These are phyloP conservation scores for Gaillardinia entomophila DNA, from an alignment of 805 yeast species.

Conservation along the genomic window DNA sequence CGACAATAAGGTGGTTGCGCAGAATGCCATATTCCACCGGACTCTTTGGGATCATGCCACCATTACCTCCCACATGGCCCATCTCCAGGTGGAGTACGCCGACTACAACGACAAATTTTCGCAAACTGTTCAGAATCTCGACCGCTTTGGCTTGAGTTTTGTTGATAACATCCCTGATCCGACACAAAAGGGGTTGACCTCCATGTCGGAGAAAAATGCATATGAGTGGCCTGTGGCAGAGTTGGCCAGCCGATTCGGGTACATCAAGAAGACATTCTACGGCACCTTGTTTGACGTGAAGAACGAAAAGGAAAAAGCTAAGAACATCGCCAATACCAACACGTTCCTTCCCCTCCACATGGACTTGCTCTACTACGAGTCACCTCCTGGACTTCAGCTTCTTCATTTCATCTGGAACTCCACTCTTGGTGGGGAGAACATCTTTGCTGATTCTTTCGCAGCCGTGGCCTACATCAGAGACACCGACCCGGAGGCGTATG, in stretches of 20 bases:
- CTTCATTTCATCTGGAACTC: slow-evolving; percentile 55
- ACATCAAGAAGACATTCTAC: slow-evolving; percentile 64
- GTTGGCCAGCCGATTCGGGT: slow-evolving; percentile 53
- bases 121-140: slow-evolving; percentile 39
- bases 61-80: neutral
- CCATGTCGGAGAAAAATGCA: slow-evolving; percentile 38
- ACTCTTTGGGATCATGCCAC: neutral
- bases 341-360: slow-evolving; percentile 66
- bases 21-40: neutral
- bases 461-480: slow-evolving; percentile 55
- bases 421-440: slow-evolving; percentile 60
- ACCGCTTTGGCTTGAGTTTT: slow-evolving; percentile 52
- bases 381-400: slow-evolving; percentile 76
- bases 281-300: slow-evolving; percentile 68
- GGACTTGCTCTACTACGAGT: slow-evolving; percentile 72
- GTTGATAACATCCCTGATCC: slow-evolving; percentile 49
- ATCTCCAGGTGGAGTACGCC: slow-evolving; percentile 7
- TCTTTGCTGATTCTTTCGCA: slow-evolving; percentile 64
- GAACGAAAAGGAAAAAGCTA: slow-evolving; percentile 39
- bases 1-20: slow-evolving; percentile 4
- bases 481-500: slow-evolving; percentile 56
- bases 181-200: slow-evolving; percentile 12
- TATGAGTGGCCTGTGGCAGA: slow-evolving; percentile 32
- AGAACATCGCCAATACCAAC: slow-evolving; percentile 65
- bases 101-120: slow-evolving; percentile 26